Conservation (phyloP, 169 alveolate genomes). For the Plasmodium fragile region DNA sequence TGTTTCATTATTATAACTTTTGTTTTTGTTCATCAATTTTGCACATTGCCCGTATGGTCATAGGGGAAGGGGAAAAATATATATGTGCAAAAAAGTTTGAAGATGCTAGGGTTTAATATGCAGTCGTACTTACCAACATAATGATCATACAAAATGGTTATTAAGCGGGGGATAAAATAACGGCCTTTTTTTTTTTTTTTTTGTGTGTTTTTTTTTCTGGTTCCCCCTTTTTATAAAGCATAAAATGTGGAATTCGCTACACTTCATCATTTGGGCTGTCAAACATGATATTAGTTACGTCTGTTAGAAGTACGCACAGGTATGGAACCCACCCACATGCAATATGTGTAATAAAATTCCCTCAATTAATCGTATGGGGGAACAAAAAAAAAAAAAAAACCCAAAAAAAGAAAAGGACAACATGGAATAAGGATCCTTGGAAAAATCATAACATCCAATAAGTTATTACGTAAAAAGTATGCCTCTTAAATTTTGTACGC, state of each 20-base stretch:
- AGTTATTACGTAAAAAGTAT: neutral
- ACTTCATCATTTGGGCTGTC: neutral
- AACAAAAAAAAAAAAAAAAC: neutral
- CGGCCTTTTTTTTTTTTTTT: neutral
- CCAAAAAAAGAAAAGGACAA: neutral
- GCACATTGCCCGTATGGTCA: neutral
- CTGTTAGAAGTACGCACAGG: neutral
- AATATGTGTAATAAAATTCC: neutral
- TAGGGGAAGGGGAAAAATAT: neutral
- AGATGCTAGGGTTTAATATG: neutral
- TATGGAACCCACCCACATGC: neutral
- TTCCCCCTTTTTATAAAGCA: neutral
- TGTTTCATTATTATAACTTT: neutral
- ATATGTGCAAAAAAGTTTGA: neutral
- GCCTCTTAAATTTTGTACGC: neutral
- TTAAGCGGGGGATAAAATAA: neutral
- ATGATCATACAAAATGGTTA: neutral
- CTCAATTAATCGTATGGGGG: neutral
- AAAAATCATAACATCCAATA: neutral
- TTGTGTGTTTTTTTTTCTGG: neutral
- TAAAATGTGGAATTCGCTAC: neutral
- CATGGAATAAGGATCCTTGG: neutral
- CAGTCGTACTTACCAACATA: neutral
- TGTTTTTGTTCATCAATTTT: neutral
- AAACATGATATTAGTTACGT: neutral